These are phyloP conservation scores for Aspergillus pseudoterreus DNA, from an alignment of 2,329 filamentous ascomycete species.

Conservation along the genomic window DNA sequence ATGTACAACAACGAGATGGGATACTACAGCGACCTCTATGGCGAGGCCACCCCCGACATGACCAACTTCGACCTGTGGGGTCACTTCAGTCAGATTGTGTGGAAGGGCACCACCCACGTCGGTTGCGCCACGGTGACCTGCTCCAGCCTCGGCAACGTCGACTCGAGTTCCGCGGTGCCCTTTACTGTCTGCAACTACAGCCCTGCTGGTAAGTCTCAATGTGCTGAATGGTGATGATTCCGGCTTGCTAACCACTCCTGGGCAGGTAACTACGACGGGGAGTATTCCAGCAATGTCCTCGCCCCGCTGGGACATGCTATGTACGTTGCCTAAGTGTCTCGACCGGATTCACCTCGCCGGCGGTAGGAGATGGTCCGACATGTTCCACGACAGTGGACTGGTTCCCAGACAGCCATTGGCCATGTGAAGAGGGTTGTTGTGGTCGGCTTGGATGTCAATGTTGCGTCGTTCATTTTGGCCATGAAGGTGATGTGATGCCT, in stretches of 20 bases:
- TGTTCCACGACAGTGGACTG: slow-evolving; percentile 1
- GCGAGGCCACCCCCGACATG: slow-evolving; percentile 57
- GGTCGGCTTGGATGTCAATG: neutral
- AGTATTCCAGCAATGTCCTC: slow-evolving; percentile 53
- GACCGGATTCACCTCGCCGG: slow-evolving; percentile 4
- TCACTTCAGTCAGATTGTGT: slow-evolving; percentile 73
- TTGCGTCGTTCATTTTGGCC: neutral
- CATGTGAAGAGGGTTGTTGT: neutral
- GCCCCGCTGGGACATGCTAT: slow-evolving; percentile 37
- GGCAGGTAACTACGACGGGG: slow-evolving; percentile 52
- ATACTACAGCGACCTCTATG: slow-evolving; percentile 57
- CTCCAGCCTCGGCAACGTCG: slow-evolving; percentile 41
- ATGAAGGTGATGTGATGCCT: neutral
- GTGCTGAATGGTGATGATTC: slow-evolving; percentile 19
- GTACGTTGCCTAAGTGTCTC: slow-evolving; percentile 26
- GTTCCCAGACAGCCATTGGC: neutral
- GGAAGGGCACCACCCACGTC: slow-evolving; percentile 59
- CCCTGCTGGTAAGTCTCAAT: slow-evolving; percentile 58
- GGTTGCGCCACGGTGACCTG: slow-evolving; percentile 58
- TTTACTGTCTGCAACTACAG: slow-evolving; percentile 89
- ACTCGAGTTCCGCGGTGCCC: slow-evolving; percentile 48
- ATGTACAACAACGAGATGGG: slow-evolving; percentile 84
- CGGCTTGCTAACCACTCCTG: slow-evolving; percentile 1
- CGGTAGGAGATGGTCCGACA: slow-evolving; percentile 1
- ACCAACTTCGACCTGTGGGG: slow-evolving; percentile 64